Base-by-base conservation (phyloP, 192 early-diverging fungal species). In the Cetraspora pellucida region DNA sequence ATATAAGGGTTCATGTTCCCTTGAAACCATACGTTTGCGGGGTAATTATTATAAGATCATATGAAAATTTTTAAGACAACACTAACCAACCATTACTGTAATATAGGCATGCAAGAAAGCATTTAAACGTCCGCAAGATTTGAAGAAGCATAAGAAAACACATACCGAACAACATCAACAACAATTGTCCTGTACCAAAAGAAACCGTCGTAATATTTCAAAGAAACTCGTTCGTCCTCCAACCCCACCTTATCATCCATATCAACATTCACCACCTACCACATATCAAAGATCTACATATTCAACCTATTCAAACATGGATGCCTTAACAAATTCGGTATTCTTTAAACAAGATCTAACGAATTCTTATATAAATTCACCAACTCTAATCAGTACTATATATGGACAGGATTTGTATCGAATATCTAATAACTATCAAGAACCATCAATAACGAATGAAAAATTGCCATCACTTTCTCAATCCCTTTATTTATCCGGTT, bases 81-180 rank as follows among this genome's bases (percentile, higher is more conserved):
- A 10, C 10, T 21, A 19, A 19, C 1, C 21, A 76, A 65, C 76
- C 28, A 13, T 72, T 10, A 28, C 28, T n/a, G n/a, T 19, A 28
- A 17, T 21, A 68, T 83, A 93, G 90, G 77, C 77, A 58, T 97
- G 95, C 81, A 80, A 85, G 52, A 94, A 95, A 80, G 80, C 91
- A 6, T 97, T 96, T 84, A 97, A 97, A 84, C 87, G 95, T 23
- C 94, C 94, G 13, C 96, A 97, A 86, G 96, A 97, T 81, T 80
- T 97, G 79, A 95, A 93, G 82, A 97, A 97, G 80, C 96, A 97
- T 82, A 91, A 94, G 79, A 91, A 88, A 81, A 95, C 87, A 16
- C 95, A 96, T 78, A 80, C 84, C 46, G 81, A 90, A 67, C 46
- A 78, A 28, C 82, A 85, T 28, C 70, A 77, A 45, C 43, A 57